Base-by-base conservation (phyloP, 768 basidiomycete genomes). In the Scleroderma bovista region DNA sequence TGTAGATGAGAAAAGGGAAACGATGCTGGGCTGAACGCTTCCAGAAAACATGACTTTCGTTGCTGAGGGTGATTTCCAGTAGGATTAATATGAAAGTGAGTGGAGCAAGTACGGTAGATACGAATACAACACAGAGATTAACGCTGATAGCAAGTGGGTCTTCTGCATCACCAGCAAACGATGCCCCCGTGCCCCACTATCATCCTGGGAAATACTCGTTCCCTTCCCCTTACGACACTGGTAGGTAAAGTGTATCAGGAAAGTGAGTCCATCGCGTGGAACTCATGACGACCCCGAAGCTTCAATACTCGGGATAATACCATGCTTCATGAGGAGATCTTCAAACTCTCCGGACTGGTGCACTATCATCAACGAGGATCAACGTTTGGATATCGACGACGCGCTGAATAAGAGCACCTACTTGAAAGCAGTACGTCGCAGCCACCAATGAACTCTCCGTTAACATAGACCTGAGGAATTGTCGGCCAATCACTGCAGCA, bases 341-440 rank as follows among this genome's bases (percentile, higher is more conserved):
- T 95, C 92, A 8, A 99, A 76, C 69, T 97, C 93, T 48, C 95
- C 95, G 7, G 83, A 88, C 72, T 95, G 92, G 66, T 97, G 95
- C 95, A 99, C 93, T 94, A 56, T 17, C 20, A 9, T 10, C 29
- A 2, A 24, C 5, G 37, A n/a, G 19, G 13, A 23, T 57, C 0
- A 60, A 44, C n/a, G 13, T 20, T 38, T 19, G 11, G 37, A 16
- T 3, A 10, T 19, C 10, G 23, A 15, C 31, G 8, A 3, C 32
- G 43, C 10, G 10, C 40, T 3, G 7, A 46, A 26, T 20, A 8
- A 38, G 36, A 17, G 29, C 20, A 82, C 92, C 71, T 61, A 93
- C 92, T 96, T 56, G 82, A 79, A 23, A 97, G 67, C 19, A 97
- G 70, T 58, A 99, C 97, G 71, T 99, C 95, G 66, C 94, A 96